Evolutionary conservation across 345 rosid genomes (phyloP).

Genomic region (Diplotaxis tenuifolia): DNA sequence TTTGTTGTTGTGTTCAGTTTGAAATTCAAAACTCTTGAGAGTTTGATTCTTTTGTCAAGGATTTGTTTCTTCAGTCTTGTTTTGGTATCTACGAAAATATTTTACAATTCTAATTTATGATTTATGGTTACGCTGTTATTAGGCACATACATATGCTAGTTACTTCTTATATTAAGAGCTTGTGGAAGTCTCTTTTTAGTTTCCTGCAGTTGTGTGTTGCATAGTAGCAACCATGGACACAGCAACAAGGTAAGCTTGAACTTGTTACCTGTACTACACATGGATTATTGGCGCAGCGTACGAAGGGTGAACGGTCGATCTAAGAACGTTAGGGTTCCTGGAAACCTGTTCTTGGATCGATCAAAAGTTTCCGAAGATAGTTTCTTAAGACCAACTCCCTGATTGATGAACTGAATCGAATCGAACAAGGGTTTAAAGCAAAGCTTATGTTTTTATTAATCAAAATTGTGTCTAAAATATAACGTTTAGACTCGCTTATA

Average conservation of each 20-base stretch:
- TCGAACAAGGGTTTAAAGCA: no score
- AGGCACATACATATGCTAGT: neutral
- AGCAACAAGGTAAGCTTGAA: slow-evolving; percentile 28
- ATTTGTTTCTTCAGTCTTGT: neutral
- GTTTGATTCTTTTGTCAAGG: neutral
- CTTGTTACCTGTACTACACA: slow-evolving; percentile 22
- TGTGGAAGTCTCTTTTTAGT: slow-evolving; percentile 4
- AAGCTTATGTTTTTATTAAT: no score
- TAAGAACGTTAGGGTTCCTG: no score
- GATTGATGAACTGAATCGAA: no score
- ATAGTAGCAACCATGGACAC: neutral
- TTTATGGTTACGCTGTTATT: neutral
- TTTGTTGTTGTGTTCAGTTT: neutral
- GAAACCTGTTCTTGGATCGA: no score
- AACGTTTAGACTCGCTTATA: no score
- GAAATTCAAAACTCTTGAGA: neutral
- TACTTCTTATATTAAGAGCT: neutral
- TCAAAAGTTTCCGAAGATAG: no score
- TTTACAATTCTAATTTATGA: neutral
- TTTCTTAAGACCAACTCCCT: no score
- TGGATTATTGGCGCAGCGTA: no score
- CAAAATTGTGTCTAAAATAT: no score
- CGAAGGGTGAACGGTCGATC: no score
- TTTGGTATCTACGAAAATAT: neutral
- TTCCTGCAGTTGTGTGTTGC: slow-evolving; percentile 12